Evolutionary conservation across 169 alveolate species (phyloP), one percentile per base, ranked within the genome.

Genomic region (Eimeria maxima): DNA sequence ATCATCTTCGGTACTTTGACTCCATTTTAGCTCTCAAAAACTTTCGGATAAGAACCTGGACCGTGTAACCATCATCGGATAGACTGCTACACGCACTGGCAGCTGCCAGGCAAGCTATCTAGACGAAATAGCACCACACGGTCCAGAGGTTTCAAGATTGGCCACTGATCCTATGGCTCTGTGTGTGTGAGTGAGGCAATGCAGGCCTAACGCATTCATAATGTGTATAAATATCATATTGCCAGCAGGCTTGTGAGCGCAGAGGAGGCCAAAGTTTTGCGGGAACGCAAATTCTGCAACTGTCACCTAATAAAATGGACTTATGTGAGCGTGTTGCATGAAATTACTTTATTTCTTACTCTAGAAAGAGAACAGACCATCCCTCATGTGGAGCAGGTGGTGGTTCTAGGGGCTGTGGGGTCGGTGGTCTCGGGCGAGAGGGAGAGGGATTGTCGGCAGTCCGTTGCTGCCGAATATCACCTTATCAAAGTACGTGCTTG

Each of bases 401-500:
- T 83, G 47, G 42, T 83, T 83, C 67, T 38, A 74, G 91, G 91
- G 91, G 91, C 55, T 50, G 91, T 83, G 55, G 74, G 91, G 73
- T 83, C 91, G 91, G 91, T 83, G 91, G 91, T 50, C 63, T 42
- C 63, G 91, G 74, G 91, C 38, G 38, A 33, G 38, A 55, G 74
- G 76, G 29, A 20, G 29, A 60, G 55, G 50, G 74, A 50, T 18
- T 53, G 91, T 33, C 74, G 91, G 91, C 67, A 53, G 74, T 33
- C 73, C 20, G 47, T 13, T 29, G 6, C 7, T 27, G 45, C 24
- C 38, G 55, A n/a, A 14, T 83, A n/a, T 50, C 69, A 55, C 29
- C 33, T 55, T 55, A 47, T 33, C 50, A 53, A n/a, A 55, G 76
- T 55, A n/a, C 33, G 55, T 4, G 55, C 71, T 83, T n/a, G 33